These are phyloP conservation scores for Nitzschia palea DNA, from an alignment of 108 stramenopile species.

Conservation along the genomic window DNA sequence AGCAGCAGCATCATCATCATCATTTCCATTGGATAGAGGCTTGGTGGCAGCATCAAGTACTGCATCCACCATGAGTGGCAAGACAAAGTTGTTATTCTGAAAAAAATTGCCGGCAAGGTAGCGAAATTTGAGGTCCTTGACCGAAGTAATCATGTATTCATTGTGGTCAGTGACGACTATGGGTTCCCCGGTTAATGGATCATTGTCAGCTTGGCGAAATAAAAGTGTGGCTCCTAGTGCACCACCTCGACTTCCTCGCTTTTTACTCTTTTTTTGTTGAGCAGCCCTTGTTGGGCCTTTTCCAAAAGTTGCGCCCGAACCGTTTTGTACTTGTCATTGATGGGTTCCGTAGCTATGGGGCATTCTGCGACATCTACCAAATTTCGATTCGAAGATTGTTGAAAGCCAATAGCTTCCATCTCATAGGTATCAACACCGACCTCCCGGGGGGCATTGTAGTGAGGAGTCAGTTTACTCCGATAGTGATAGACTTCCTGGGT, in stretches of 20 bases:
- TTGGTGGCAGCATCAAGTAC: conserved; percentile 65
- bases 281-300: conserved; percentile 7
- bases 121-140: conserved; percentile 66
- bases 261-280: conserved; percentile 20
- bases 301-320: conserved; percentile 52
- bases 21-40: conserved; percentile 6
- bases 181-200: conserved; percentile 38
- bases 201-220: conserved; percentile 70
- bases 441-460: conserved; percentile 84
- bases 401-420: conserved; percentile 69
- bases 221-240: conserved; percentile 83
- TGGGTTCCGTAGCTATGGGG: conserved; percentile 89
- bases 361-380: conserved; percentile 93
- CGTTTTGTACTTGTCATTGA: conserved; percentile 73
- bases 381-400: conserved; percentile 60
- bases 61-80: conserved; percentile 91
- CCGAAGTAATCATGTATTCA: conserved; percentile 70
- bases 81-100: conserved; percentile 92
- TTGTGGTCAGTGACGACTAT: conserved; percentile 83
- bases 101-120: conserved; percentile 98
- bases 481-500: conserved; percentile 90
- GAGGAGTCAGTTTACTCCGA: conserved; percentile 95
- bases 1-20: background rate
- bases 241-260: conserved; percentile 1
- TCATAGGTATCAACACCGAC: conserved; percentile 23